phyloP scores from a whole-genome alignment of 257 asterid species.

The Knoxia roxburghii region DNA sequence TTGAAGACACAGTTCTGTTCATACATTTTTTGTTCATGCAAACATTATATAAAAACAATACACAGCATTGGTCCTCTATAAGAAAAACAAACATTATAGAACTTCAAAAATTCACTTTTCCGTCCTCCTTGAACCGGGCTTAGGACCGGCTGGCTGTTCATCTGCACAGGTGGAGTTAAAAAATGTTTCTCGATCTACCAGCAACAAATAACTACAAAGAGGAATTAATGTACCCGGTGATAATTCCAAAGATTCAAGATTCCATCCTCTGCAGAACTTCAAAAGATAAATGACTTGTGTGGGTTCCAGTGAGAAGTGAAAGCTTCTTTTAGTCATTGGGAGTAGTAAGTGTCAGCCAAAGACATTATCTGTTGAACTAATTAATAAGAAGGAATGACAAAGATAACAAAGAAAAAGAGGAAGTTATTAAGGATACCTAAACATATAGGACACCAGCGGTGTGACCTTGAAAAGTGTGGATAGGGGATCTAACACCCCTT shows the following conservation, averaged over 20 bases:
- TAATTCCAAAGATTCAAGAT: conserved; percentile 88
- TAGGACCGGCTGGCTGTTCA: too few relatives aligned
- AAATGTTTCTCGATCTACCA: too few relatives aligned
- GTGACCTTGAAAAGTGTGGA: conserved; percentile 83
- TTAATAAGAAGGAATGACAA: not conserved
- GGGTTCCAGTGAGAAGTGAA: conserved; percentile 78
- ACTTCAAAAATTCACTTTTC: too few relatives aligned
- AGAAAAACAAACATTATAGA: too few relatives aligned
- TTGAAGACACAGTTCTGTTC: too few relatives aligned
- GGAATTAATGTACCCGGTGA: conserved; percentile 36
- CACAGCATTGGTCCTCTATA: too few relatives aligned
- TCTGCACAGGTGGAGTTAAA: too few relatives aligned
- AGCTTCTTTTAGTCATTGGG: not conserved
- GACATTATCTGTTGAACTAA: not conserved
- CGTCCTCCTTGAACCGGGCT: too few relatives aligned
- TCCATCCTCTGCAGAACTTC: conserved; percentile 98
- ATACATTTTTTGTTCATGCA: too few relatives aligned
- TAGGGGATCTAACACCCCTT: conserved; percentile 82
- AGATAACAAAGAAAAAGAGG: not conserved
- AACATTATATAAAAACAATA: too few relatives aligned
- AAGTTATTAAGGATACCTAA: conserved; percentile 45
- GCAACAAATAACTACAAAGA: not conserved
- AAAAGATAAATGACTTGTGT: conserved; percentile 76
- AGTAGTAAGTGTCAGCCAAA: not conserved
- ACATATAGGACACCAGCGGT: conserved; percentile 92